Evolutionary conservation across 2,329 filamentous ascomycete genomes (phyloP).

Genomic region (Aspergillus persii): DNA sequence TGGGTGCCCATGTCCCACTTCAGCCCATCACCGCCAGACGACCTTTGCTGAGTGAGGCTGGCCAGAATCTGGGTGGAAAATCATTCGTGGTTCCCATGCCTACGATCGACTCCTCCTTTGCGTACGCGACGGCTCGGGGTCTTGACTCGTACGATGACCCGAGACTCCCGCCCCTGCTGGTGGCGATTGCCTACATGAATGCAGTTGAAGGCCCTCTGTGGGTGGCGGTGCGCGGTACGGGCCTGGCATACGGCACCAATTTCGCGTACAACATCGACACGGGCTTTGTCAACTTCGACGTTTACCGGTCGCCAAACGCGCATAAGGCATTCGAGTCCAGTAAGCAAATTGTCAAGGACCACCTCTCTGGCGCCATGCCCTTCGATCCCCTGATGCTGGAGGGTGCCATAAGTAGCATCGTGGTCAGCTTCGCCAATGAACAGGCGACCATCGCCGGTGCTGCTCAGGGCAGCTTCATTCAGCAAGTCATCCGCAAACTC

Average conservation of each 20-base stretch:
- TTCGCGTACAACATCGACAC: constrained; percentile 76
- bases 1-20: constrained; percentile 56
- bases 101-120: constrained; percentile 88
- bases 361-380: constrained; percentile 66
- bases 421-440: constrained; percentile 81
- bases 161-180: constrained; percentile 76
- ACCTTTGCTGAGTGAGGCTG: constrained; percentile 71
- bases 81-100: constrained; percentile 85
- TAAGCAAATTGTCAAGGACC: constrained; percentile 69
- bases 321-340: constrained; percentile 81
- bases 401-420: constrained; percentile 85
- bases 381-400: constrained; percentile 84
- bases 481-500: constrained; percentile 73
- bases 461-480: constrained; percentile 78
- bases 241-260: constrained; percentile 83
- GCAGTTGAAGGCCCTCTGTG: constrained; percentile 92
- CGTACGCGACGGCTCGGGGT: constrained; percentile 71
- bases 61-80: constrained; percentile 69
- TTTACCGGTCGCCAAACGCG: constrained; percentile 87
- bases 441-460: constrained; percentile 81
- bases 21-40: constrained; percentile 68
- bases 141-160: constrained; percentile 74
- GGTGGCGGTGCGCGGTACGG: constrained; percentile 88
- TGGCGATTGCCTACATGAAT: constrained; percentile 87
- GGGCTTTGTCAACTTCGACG: constrained; percentile 76